Evolutionary conservation across 2,329 filamentous ascomycete genomes (phyloP).

Genomic region (Cercospora zeina): DNA sequence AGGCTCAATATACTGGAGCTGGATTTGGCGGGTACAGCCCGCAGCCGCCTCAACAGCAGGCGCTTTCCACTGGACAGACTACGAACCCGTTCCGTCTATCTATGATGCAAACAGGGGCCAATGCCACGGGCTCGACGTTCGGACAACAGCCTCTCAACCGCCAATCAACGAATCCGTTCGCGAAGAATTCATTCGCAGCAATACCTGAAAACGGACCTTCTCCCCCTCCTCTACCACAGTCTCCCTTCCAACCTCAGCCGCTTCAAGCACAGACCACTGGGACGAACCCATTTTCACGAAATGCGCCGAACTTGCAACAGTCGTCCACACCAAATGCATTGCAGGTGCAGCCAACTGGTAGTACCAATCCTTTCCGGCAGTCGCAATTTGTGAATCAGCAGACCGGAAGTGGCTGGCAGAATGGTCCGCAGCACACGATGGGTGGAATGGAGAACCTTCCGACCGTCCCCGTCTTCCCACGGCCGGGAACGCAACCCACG

Average conservation of each 20-base stretch:
- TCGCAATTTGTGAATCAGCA: conserved; percentile 85
- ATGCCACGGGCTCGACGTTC: conserved; percentile 16
- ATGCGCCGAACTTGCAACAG: conserved; percentile 44
- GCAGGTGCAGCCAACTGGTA: conserved; percentile 76
- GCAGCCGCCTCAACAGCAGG: conserved; percentile 59
- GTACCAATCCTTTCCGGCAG: conserved; percentile 93
- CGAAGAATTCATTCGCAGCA: conserved; percentile 52
- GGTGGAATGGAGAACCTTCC: conserved; percentile 74
- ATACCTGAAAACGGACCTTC: conserved; percentile 32
- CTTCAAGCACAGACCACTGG: conserved; percentile 63
- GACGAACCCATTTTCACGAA: conserved; percentile 70
- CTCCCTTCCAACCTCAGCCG: conserved; percentile 43
- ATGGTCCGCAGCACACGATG: conserved; percentile 70
- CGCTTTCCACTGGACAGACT: conserved; percentile 59
- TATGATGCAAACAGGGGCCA: conserved; percentile 61
- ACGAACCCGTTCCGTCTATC: conserved; percentile 96
- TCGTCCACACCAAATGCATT: conserved; percentile 50
- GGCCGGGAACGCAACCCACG: conserved; percentile 58
- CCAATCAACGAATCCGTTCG: conserved; percentile 56
- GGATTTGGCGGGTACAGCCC: conserved; percentile 81
- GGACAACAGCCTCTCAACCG: conserved; percentile 31
- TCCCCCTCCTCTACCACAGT: conserved; percentile 24
- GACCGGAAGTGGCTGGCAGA: conserved; percentile 87
- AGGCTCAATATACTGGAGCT: conserved; percentile 67
- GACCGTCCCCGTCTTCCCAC: conserved; percentile 81